Conservation (phyloP, 2,329 filamentous ascomycete species). For the Colletotrichum lindemuthianum region DNA sequence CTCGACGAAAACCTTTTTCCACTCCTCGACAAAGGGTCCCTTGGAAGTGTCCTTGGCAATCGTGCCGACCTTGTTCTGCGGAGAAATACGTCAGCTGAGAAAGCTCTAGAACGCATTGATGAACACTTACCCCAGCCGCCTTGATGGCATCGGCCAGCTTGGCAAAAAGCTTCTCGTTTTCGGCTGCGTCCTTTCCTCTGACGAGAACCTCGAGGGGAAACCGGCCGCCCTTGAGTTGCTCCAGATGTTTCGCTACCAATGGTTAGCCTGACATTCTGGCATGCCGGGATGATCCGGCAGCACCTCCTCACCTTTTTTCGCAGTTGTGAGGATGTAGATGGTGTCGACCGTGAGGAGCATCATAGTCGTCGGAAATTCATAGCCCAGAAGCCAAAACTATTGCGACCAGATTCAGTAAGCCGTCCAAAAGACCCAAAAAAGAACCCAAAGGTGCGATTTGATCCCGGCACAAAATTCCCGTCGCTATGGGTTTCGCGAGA, state of each 20-base stretch:
- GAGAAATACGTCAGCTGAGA: conserved; percentile 12
- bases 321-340: conserved; percentile 92
- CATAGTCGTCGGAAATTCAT: conserved; percentile 96
- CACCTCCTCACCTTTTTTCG: conserved; percentile 83
- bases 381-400: conserved; percentile 97
- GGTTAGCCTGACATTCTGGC: conserved; percentile 5
- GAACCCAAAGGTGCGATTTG: neutral
- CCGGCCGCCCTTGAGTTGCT: conserved; percentile 90
- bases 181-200: conserved; percentile 88
- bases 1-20: conserved; percentile 84
- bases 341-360: conserved; percentile 91
- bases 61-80: conserved; percentile 87
- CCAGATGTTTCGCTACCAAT: conserved; percentile 87
- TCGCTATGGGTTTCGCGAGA: conserved; percentile 28
- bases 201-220: conserved; percentile 93
- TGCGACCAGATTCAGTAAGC: conserved; percentile 26
- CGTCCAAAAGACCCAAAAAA: neutral
- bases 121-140: conserved; percentile 76
- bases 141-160: conserved; percentile 90
- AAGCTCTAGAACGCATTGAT: neutral
- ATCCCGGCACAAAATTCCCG: neutral
- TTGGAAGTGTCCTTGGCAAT: conserved; percentile 84
- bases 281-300: neutral
- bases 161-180: conserved; percentile 90
- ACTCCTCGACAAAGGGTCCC: conserved; percentile 94